Conservation (phyloP, 805 yeast genomes). For the Priceomyces melissophilus region DNA sequence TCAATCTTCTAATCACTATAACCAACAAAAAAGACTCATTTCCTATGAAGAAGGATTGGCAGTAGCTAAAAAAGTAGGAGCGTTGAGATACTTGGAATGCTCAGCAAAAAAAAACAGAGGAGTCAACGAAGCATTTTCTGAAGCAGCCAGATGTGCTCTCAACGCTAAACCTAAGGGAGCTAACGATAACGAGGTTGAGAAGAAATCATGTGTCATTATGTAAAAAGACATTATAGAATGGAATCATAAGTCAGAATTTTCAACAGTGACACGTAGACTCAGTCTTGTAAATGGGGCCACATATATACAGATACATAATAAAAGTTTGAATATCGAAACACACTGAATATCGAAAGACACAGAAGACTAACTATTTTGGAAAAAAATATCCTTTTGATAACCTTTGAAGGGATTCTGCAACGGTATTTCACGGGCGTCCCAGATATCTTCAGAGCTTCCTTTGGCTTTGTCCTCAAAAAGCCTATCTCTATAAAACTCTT, state of each 20-base stretch:
- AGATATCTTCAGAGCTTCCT: slow-evolving; percentile 83
- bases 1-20: slow-evolving; percentile 29
- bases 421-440: slow-evolving; percentile 51
- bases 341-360: too few species aligned
- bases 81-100: slow-evolving; percentile 91
- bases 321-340: too few species aligned
- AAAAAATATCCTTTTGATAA: neutral
- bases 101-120: slow-evolving; percentile 96
- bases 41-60: slow-evolving; percentile 90
- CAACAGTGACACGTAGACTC: too few species aligned
- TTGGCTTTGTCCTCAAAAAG: slow-evolving; percentile 56
- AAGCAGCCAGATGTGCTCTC: slow-evolving; percentile 95
- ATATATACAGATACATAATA: too few species aligned
- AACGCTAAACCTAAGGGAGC: slow-evolving; percentile 83
- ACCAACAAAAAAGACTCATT: slow-evolving; percentile 53
- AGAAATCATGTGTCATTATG: slow-evolving; percentile 39
- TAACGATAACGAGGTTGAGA: slow-evolving; percentile 43
- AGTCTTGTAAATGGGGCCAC: too few species aligned
- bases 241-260: neutral
- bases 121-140: slow-evolving; percentile 98
- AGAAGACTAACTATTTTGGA: neutral
- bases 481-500: slow-evolving; percentile 65
- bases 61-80: slow-evolving; percentile 91
- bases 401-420: slow-evolving; percentile 38
- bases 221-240: slow-evolving; percentile 13